Base-by-base conservation (phyloP, 2,329 filamentous ascomycete genomes). In the Grosmannia serpens region DNA sequence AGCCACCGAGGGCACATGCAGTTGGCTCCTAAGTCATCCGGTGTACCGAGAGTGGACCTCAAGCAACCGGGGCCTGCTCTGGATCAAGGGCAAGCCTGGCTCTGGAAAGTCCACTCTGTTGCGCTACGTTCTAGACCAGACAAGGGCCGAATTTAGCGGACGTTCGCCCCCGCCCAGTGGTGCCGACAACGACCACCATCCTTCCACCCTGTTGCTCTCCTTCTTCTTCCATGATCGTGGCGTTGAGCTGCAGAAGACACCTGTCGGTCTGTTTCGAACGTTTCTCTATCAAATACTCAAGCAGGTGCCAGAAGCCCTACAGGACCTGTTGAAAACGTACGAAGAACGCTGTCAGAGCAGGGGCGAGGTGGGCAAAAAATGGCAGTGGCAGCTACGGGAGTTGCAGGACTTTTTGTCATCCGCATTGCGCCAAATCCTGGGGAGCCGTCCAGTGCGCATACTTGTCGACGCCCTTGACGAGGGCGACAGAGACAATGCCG, bases 161-260 rank as follows among this genome's bases (percentile, higher is more conserved):
- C n/a, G n/a, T 27, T 13, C 13, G 2, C 15, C 13, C 20, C 3
- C 7, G 5, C 41, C 2, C n/a, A 27, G 20, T 27, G 3, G 15
- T 9, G 8, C 9, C 24, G 20, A 46, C 20, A 41, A 8, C 24
- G 26, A 29, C 24, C 9, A 1, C 11, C 53, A 47, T 17, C 24
- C 35, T 2, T 20, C 33, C 17, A 10, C 22, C 3, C 24, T 57
- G 17, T 22, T 57, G 15, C 61, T 72, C 9, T 65, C 61, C 0
- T 74, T 73, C 63, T 74, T 73, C 62, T 73, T 74, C 58, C 68
- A 73, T 31, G 67, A 61, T 7, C 66, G 68, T 4, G 70, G 71
- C 8, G 41, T 57, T 11, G 46, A 62, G 7, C 63, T 74, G 3
- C 68, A 74, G 60, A 70, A 64, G 55, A 64, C 65, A 0, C 64